Conservation (phyloP, 768 basidiomycete genomes). For the Leucosporidium creatinivorum region DNA sequence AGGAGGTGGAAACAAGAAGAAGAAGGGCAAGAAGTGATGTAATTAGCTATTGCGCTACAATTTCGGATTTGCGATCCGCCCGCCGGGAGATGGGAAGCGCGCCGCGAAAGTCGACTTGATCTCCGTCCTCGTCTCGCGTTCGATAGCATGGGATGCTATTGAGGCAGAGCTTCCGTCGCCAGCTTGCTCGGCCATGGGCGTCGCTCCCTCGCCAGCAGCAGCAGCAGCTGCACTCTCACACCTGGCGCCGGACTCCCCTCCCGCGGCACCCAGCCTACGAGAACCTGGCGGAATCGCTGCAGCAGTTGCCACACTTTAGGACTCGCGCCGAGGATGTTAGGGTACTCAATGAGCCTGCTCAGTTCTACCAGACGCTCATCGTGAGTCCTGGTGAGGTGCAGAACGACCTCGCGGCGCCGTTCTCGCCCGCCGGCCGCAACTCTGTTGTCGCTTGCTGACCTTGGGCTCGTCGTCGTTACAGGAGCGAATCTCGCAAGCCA, state of each 20-base stretch:
- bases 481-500: slow-evolving; percentile 72
- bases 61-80: no score
- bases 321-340: slow-evolving; percentile 49
- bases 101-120: no score
- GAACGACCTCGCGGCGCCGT: background rate
- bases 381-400: slow-evolving; percentile 41
- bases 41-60: background rate
- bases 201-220: no score
- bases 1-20: slow-evolving; percentile 36
- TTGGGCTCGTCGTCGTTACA: slow-evolving; percentile 38
- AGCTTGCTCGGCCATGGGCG: no score
- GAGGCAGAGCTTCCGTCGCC: no score
- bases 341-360: slow-evolving; percentile 53
- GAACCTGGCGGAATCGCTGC: no score
- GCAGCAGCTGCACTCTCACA: no score
- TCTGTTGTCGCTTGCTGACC: background rate
- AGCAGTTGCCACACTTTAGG: slow-evolving; percentile 47
- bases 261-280: no score
- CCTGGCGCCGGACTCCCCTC: no score
- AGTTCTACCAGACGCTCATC: slow-evolving; percentile 55
- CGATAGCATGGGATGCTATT: no score
- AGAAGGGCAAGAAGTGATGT: slow-evolving; percentile 20
- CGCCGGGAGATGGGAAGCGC: no score
- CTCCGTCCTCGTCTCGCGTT: no score
- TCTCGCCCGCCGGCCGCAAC: background rate